Percentiles rank a stretch among this genome's conserved stretches.
These are phyloP conservation scores for Barnettozyma vustinii DNA, from an alignment of 805 yeast genomes.

Conservation along the genomic window DNA sequence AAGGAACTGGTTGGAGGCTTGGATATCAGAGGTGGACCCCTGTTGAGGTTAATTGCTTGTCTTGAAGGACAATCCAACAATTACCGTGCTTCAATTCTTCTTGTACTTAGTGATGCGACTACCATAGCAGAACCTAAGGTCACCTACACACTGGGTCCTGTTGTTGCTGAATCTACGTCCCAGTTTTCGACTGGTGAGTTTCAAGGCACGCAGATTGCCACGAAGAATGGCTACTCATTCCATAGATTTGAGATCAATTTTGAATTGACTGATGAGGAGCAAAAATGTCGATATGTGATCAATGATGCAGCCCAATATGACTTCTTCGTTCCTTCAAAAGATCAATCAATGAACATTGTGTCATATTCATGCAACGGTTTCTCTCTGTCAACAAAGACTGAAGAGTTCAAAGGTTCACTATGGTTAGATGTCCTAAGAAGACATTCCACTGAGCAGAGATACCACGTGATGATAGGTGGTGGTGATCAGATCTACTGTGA, in stretches of 20 bases:
- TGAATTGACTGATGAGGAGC: conserved; percentile 43
- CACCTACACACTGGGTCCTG: conserved; percentile 26
- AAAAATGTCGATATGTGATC: conserved; percentile 56
- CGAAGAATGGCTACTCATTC: conserved; percentile 46
- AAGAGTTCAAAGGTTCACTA: conserved; percentile 62
- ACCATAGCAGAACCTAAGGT: conserved; percentile 32
- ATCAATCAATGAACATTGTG: conserved; percentile 72
- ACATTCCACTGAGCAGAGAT: conserved; percentile 52
- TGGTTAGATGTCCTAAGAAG: conserved; percentile 81
- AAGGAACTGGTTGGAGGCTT: conserved; percentile 23
- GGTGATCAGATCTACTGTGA: conserved; percentile 96
- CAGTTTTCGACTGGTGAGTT: conserved; percentile 37
- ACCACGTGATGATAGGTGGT: conserved; percentile 96
- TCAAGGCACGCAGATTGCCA: conserved; percentile 39
- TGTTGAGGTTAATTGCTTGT: conserved; percentile 61
- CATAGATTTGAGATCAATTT: conserved; percentile 61
- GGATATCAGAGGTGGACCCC: conserved; percentile 69
- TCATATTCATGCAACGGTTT: conserved; percentile 91
- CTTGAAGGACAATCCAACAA: conserved; percentile 41
- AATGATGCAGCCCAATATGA: conserved; percentile 47
- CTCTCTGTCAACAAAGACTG: conserved; percentile 65
- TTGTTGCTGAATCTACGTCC: conserved; percentile 11
- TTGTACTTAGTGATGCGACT: conserved; percentile 43
- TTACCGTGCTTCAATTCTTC: conserved; percentile 65
- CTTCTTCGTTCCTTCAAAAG: conserved; percentile 62